Conservation (phyloP, 371 early-diverging fungal genomes). For the Umbelopsis sp. region DNA sequence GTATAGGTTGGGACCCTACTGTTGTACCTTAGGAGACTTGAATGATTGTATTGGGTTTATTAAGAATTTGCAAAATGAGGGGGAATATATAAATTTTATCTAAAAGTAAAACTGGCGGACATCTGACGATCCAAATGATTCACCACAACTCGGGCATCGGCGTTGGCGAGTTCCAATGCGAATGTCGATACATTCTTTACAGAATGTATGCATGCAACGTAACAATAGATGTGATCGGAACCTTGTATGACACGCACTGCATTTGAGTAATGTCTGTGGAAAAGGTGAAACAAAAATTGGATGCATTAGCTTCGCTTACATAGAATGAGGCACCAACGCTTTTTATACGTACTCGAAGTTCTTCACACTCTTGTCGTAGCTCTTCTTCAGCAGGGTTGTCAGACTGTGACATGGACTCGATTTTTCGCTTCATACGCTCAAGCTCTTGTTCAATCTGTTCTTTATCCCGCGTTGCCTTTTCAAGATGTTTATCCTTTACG, state of each 20-base stretch:
- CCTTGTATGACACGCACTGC: conserved; percentile 82
- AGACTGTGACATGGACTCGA: conserved; percentile 53
- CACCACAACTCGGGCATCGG: conserved; percentile 97
- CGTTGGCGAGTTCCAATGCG: conserved; percentile 92
- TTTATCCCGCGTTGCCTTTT: conserved; percentile 59
- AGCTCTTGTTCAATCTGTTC: conserved; percentile 58
- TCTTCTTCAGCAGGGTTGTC: conserved; percentile 59
- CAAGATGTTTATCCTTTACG: conserved; percentile 58
- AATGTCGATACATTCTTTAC: conserved; percentile 92
- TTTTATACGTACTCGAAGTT: conserved; percentile 35
- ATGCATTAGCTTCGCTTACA: background rate
- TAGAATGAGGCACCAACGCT: background rate
- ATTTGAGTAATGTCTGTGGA: conserved; percentile 80
- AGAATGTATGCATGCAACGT: conserved; percentile 97
- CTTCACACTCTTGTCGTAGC: conserved; percentile 50
- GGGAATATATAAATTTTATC: conserved; percentile 49
- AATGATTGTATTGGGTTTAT: background rate
- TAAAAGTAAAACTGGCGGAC: conserved; percentile 90
- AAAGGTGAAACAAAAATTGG: conserved; percentile 18
- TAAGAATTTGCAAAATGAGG: background rate
- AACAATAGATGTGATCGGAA: conserved; percentile 86
- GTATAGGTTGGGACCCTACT: conserved; percentile 7
- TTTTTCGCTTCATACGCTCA: conserved; percentile 58
- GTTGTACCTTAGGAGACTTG: background rate
- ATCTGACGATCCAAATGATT: conserved; percentile 91